Evolutionary conservation across 2,329 filamentous ascomycete genomes (phyloP), one percentile per base, ranked within the genome.

Genomic region (Verruconis gallopava): DNA sequence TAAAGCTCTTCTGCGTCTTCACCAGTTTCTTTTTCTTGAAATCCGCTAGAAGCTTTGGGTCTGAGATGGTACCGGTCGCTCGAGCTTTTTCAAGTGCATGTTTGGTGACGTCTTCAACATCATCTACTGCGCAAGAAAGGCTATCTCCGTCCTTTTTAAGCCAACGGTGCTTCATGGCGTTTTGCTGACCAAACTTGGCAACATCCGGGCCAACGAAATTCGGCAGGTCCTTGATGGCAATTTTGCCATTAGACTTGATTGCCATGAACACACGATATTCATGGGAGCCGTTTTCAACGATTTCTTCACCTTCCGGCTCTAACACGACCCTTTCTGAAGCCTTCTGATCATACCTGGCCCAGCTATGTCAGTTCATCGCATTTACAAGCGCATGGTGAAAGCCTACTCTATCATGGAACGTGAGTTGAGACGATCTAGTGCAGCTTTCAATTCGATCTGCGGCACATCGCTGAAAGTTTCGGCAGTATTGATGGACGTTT

Each of bases 21-120:
- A 95, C 71, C 38, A 98, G 73, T 67, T 95, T 96, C 56, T 89
- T 78, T 72, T 95, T 95, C 67, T 81, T 88, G 51, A 94, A 67
- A 48, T 96, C 89, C 42, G 76, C 71, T 20, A 94, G 61, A 25
- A 79, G 69, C 63, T 93, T 93, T 40, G 75, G 58, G 53, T 95
- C 84, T 17, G 72, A 65, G 50, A 84, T 69, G 19, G 79, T 76
- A 50, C 75, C 74, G 12, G 73, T 81, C 50, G 80, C 65, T 60
- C 82, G 71, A 53, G 94, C 83, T 38, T 71, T 71, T 56, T 77
- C 70, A 45, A 98, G 72, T 52, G 85, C 77, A 51, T 86, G 75
- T 53, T 76, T 75, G 40, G 85, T 93, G 42, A 73, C 70, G 58
- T 98, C 91, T 53, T 79, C 68, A 53, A 96, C 89, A 17, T 79